Base-by-base conservation (phyloP, 148 eudicot species). In the Linanthus parryae region DNA sequence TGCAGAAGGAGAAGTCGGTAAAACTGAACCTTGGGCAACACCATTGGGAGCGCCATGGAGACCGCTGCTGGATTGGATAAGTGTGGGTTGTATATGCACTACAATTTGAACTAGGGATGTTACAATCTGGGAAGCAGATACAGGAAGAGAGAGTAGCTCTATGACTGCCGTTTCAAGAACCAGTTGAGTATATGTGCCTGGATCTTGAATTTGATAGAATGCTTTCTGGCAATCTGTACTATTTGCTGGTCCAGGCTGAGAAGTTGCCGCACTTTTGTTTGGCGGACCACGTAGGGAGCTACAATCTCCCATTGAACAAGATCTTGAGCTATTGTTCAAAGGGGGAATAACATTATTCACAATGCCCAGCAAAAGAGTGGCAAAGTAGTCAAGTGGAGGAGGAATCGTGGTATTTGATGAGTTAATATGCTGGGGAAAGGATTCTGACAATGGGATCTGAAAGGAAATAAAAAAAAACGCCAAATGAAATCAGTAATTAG, bases 1-100 rank as follows among this genome's bases (percentile, higher is more conserved):
- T 8, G 95, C 97, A n/a, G 97, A 90, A 58, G 97, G 95, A 37
- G 97, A 86, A 56, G 97, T 85, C 13, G 97, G 97, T 60, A 83
- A 71, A 49, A 64, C 88, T 64, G 92, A 78, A 30, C 79, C 68
- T 67, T 81, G 90, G 22, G 78, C 74, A 25, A 53, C 60, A 54
- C 74, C 62, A 69, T 70, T 76, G 43, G 94, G 62, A 55, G 69
- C 66, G 53, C 85, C 88, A 76, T 80, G 88, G 35, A 73, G 53
- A 52, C 91, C 88, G 50, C 73, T 83, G 73, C 80, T 82, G 15
- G 96, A 82, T 63, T 92, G 94, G 64, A 88, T 78, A 16, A 92
- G 84, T 27, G 90, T 88, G 30, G 96, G 90, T 64, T 88, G 99
- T 73, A 84, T 84, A 70, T 88, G 88, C 56, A 82, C 81, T 50